Evolutionary conservation across 1,139 yeast species (phyloP).

Genomic region (Candida gigantensis): DNA sequence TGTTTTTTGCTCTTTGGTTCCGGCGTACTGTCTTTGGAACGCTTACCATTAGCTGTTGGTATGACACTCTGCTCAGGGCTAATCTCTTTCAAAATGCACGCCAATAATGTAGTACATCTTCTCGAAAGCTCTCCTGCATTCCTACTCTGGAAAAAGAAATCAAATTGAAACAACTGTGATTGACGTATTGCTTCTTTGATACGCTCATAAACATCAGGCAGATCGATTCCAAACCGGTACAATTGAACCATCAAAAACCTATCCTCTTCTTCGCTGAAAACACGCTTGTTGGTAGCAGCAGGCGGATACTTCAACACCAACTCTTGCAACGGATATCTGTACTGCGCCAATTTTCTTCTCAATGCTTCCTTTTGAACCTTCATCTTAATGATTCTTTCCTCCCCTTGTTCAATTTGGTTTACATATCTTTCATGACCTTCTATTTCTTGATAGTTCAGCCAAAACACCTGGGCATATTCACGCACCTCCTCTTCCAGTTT

Average conservation of each 20-base stretch:
- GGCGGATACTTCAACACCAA: conserved; percentile 63
- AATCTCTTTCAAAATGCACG: conserved; percentile 65
- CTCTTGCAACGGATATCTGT: conserved; percentile 65
- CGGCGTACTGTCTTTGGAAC: conserved; percentile 18
- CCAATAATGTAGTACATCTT: conserved; percentile 66
- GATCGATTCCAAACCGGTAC: conserved; percentile 65
- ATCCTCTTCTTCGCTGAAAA: conserved; percentile 75
- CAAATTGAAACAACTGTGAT: conserved; percentile 65
- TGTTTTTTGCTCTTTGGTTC: conserved; percentile 15
- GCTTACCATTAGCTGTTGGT: conserved; percentile 16
- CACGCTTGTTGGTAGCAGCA: conserved; percentile 53
- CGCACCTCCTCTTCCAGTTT: conserved; percentile 69
- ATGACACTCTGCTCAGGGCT: conserved; percentile 16
- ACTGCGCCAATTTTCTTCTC: conserved; percentile 61
- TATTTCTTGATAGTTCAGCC: conserved; percentile 63
- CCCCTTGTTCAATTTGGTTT: conserved; percentile 72
- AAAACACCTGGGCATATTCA: conserved; percentile 65
- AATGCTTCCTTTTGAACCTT: conserved; percentile 67
- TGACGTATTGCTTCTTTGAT: conserved; percentile 62
- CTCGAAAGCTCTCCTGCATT: conserved; percentile 64
- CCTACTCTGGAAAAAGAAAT: conserved; percentile 71
- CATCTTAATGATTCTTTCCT: conserved; percentile 59
- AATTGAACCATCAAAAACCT: conserved; percentile 66
- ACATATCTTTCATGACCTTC: conserved; percentile 74
- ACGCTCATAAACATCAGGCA: conserved; percentile 63